Evolutionary conservation across 805 yeast species (phyloP).

Genomic region (Barnettozyma vustinii): DNA sequence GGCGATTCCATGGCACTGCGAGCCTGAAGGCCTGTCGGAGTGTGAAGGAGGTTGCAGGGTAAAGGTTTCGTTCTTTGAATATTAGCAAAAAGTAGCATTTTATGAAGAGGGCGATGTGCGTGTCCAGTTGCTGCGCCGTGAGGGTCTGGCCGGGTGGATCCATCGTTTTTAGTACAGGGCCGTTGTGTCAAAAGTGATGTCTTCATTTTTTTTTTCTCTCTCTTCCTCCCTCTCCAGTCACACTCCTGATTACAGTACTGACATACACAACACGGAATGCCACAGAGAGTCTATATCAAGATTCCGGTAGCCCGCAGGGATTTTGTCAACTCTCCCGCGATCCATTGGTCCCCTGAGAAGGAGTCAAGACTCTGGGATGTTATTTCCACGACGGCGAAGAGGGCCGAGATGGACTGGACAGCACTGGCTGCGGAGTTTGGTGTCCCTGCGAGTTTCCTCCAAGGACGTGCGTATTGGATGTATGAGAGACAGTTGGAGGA

Average conservation of each 20-base stretch:
- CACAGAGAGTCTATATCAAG: constrained; percentile 20
- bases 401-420: constrained; percentile 22
- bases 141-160: background rate
- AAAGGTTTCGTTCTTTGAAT: constrained; percentile 31
- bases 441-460: constrained; percentile 22
- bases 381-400: constrained; percentile 21
- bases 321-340: constrained; percentile 22
- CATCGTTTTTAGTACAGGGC: background rate
- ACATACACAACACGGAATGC: background rate
- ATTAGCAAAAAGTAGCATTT: constrained; percentile 34
- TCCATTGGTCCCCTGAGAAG: constrained; percentile 22
- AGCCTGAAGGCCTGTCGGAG: constrained; percentile 37
- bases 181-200: background rate
- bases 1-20: constrained; percentile 38
- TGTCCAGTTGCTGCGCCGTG: constrained; percentile 7
- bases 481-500: constrained; percentile 26
- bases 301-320: constrained; percentile 24
- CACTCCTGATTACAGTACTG: no score
- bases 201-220: no score
- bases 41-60: constrained; percentile 32
- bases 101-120: constrained; percentile 25
- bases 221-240: no score
- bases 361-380: constrained; percentile 23
- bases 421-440: constrained; percentile 9
- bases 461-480: constrained; percentile 26